A percentile compares a stretch with the other conserved stretches of the same genome.
Evolutionary conservation across 2,329 filamentous ascomycete species (phyloP).

Genomic region (Colletotrichum sojae): DNA sequence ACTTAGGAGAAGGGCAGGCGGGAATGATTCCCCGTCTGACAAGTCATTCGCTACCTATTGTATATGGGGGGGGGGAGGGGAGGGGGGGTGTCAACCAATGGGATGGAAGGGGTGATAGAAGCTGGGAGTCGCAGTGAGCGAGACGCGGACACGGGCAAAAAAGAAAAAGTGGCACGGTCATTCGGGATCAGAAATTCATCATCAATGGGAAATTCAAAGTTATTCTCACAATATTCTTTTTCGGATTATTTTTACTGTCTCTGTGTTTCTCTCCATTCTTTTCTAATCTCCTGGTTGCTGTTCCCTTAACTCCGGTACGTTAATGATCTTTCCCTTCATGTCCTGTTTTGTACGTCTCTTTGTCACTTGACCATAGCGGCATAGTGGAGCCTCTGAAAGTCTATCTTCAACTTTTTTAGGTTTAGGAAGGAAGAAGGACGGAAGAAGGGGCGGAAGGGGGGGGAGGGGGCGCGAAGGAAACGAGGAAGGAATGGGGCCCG

Average conservation of each 20-base stretch:
- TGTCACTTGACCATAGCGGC: conserved; percentile 1
- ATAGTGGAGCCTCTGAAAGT: not conserved
- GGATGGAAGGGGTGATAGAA: not conserved
- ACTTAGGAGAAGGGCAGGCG: not conserved
- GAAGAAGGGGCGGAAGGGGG: too few species aligned
- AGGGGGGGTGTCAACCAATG: too few species aligned
- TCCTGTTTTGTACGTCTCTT: not conserved
- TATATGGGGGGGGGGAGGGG: too few species aligned
- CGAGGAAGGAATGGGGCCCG: not conserved
- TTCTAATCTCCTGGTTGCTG: not conserved
- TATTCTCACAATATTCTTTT: not conserved
- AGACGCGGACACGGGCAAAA: not conserved
- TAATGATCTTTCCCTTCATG: not conserved
- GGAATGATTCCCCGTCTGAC: not conserved
- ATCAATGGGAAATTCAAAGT: conserved; percentile 19
- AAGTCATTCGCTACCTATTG: not conserved
- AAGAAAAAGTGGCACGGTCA: conserved; percentile 1
- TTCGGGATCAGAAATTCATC: conserved; percentile 8
- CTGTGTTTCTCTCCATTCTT: not conserved
- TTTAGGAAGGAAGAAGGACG: not conserved
- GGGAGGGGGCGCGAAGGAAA: too few species aligned
- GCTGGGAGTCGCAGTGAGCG: not conserved
- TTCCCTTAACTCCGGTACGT: too few species aligned
- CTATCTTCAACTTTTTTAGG: not conserved
- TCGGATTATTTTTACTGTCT: not conserved